These are phyloP conservation scores for Conringia planisiliqua DNA, from an alignment of 345 rosid genomes.

Conservation along the genomic window DNA sequence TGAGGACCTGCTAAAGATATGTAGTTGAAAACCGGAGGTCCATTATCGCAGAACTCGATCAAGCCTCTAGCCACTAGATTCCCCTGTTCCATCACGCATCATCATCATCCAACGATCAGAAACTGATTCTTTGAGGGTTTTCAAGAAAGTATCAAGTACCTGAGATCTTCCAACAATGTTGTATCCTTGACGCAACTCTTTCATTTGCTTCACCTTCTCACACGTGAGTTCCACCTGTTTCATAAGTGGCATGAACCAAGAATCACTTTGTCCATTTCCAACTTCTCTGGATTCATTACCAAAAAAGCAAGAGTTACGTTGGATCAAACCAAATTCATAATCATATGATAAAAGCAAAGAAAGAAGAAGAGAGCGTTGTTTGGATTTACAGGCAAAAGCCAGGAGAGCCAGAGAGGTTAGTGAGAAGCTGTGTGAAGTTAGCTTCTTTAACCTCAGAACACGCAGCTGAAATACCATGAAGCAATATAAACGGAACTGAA, in stretches of 20 bases:
- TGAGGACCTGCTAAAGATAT: constrained; percentile 93
- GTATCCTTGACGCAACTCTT: constrained; percentile 74
- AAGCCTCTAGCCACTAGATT: constrained; percentile 88
- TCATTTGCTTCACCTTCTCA: constrained; percentile 78
- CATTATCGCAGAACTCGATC: constrained; percentile 76
- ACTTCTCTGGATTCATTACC: constrained; percentile 55
- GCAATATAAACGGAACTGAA: constrained; percentile 64
- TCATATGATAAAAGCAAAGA: not conserved
- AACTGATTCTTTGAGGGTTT: not conserved
- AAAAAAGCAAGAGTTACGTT: not conserved
- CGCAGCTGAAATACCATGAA: constrained; percentile 62
- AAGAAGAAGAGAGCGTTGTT: not conserved
- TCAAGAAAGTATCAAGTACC: constrained; percentile 41
- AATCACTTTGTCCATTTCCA: constrained; percentile 78
- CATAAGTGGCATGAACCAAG: constrained; percentile 87
- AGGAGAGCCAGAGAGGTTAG: constrained; percentile 57
- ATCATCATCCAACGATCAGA: not conserved
- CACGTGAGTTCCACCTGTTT: constrained; percentile 69
- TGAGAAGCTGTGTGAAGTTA: constrained; percentile 64
- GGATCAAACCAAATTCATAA: constrained; percentile 5
- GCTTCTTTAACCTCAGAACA: constrained; percentile 56
- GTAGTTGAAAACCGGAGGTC: constrained; percentile 78
- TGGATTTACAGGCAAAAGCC: constrained; percentile 76
- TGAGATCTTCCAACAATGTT: constrained; percentile 91
- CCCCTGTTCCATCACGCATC: constrained; percentile 52